Percentiles rank a stretch among this genome's conserved stretches.
These are phyloP conservation scores for Scutellaria minor DNA, from an alignment of 257 asterid genomes.

Conservation along the genomic window DNA sequence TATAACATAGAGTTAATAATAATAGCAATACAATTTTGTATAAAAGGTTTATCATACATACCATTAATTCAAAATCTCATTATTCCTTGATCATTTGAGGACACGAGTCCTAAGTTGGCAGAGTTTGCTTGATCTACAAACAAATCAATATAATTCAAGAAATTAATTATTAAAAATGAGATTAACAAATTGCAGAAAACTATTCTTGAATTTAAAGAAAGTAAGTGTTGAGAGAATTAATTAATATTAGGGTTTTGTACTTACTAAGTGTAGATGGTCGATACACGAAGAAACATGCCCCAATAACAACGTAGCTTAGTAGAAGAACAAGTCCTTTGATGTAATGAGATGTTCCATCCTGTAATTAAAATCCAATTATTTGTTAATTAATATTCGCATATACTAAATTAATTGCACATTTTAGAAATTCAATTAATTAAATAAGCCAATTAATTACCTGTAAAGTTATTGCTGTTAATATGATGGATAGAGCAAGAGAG, in stretches of 20 bases:
- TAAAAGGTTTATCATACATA: not conserved
- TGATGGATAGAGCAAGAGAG: slow-evolving; percentile 65
- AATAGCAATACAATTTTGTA: not conserved
- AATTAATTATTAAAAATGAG: not conserved
- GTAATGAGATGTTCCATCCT: slow-evolving; percentile 96
- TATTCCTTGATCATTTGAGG: slow-evolving; percentile 39
- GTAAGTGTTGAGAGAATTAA: no score
- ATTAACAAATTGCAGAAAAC: not conserved
- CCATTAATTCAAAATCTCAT: slow-evolving; percentile 39
- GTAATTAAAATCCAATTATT: slow-evolving; percentile 38
- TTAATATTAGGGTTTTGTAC: slow-evolving; percentile 22
- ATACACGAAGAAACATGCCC: slow-evolving; percentile 67
- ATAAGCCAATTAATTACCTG: slow-evolving; percentile 49
- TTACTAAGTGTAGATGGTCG: slow-evolving; percentile 50
- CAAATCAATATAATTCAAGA: not conserved
- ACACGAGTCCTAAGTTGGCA: slow-evolving; percentile 9
- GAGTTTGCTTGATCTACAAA: slow-evolving; percentile 31
- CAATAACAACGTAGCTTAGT: slow-evolving; percentile 68
- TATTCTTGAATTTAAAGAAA: no score
- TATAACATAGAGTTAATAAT: not conserved
- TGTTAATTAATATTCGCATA: not conserved
- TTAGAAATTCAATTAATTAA: no score
- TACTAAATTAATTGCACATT: not conserved
- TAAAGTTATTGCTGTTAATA: slow-evolving; percentile 72
- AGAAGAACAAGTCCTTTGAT: slow-evolving; percentile 81